Base-by-base conservation (phyloP, 2,329 filamentous ascomycete genomes). In the Penicillium corylophilum region DNA sequence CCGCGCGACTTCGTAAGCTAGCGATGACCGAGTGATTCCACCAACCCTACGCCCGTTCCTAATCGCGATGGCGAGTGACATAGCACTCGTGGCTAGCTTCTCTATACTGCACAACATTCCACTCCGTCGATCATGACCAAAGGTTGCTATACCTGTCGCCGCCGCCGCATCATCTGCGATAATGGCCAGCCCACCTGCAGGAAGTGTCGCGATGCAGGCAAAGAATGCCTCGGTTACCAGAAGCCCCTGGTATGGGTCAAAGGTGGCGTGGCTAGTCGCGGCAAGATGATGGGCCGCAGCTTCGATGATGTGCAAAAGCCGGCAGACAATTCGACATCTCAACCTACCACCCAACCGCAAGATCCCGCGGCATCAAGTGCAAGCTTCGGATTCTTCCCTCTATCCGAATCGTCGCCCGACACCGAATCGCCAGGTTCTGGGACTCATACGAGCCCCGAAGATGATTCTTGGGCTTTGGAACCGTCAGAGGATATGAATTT, bases 211-310 rank as follows among this genome's bases (percentile, higher is more conserved):
- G 68, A 73, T 65, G 69, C 69, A 48, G 72, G 72, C 48, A 73
- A 74, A 57, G 69, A 74, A 64, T 75, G 73, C 48, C 53, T 75
- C 57, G 73, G 73, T 15, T 75, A 75, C 55, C 67, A 71, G 53
- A 74, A 74, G 51, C 71, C 71, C 16, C 55, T 75, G 47, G 67
- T 73, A 13, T 75, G 73, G 73, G 71, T 74, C 29, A 72, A 71
- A 46, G 72, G 72, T 43, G 71, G 71, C 39, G 71, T 75, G 41
- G 73, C 73, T 20, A 75, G 73, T 59, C 73, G 73, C 31, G 73
- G 73, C 20, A 75, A 74, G 63, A 74, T 80, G 77, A 79, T 79
- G 75, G 78, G 78, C n/a, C 75, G 75, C 61, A 75, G 74, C 22
- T 80, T 77, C 59, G 71, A 75, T 49, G 75, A 77, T 51, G 58